Percentiles rank a stretch among this genome's conserved stretches.
Evolutionary conservation across 2,329 filamentous ascomycete species (phyloP).

Genomic region (Trichoderma polysporum): DNA sequence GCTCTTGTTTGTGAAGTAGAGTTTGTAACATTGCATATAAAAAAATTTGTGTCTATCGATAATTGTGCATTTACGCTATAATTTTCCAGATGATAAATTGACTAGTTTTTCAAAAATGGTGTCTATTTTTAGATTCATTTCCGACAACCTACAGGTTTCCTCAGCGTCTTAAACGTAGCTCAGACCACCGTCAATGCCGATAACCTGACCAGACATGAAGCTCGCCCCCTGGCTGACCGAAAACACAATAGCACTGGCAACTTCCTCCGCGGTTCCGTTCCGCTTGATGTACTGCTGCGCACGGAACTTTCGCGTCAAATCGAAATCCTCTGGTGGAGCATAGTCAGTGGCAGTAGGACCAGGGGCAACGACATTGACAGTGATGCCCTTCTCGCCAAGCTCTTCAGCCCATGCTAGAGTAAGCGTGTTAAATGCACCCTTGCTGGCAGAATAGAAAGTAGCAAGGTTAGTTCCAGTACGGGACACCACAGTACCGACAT

Average conservation of each 20-base stretch:
- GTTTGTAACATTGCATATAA: too few relatives aligned
- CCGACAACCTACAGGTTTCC: too few relatives aligned
- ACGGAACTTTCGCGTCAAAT: slow-evolving; percentile 43
- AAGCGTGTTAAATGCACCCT: slow-evolving; percentile 61
- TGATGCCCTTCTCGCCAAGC: slow-evolving; percentile 50
- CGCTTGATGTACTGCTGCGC: slow-evolving; percentile 23
- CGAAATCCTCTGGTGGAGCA: slow-evolving; percentile 43
- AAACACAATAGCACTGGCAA: slow-evolving; percentile 25
- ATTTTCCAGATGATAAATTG: too few relatives aligned
- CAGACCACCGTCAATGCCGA: slow-evolving; percentile 25
- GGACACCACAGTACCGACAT: slow-evolving; percentile 49
- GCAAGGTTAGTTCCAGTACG: slow-evolving; percentile 41
- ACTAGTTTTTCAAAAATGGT: too few relatives aligned
- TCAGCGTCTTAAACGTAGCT: neutral
- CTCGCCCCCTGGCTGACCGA: slow-evolving; percentile 23
- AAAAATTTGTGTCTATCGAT: too few relatives aligned
- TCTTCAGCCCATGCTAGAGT: slow-evolving; percentile 55
- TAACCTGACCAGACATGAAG: slow-evolving; percentile 24
- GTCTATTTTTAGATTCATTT: too few relatives aligned
- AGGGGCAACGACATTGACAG: slow-evolving; percentile 42
- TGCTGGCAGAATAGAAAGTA: slow-evolving; percentile 54
- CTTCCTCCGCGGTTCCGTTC: slow-evolving; percentile 24
- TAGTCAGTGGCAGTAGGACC: slow-evolving; percentile 55
- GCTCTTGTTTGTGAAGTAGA: too few relatives aligned
- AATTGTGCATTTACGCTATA: too few relatives aligned